A percentile compares a stretch with the other conserved stretches of the same genome.
phyloP scores from a whole-genome alignment of 2,329 filamentous ascomycete genomes.

The Xylariaceae sp. region DNA sequence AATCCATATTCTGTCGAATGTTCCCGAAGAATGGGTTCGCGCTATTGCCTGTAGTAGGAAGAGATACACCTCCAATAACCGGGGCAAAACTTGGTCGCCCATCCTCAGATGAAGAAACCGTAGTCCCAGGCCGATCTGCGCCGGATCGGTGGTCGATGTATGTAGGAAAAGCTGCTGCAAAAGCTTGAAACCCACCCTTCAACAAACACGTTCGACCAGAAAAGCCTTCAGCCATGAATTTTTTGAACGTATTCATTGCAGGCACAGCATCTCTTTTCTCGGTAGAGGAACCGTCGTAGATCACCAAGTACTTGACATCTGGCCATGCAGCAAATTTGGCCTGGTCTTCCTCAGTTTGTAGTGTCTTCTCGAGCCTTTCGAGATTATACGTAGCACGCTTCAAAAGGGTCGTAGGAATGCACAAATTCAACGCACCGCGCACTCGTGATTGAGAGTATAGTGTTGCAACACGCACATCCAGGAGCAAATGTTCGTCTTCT shows the following conservation, averaged over 20 bases:
- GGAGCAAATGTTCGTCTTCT: conserved; percentile 54
- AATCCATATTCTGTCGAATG: conserved; percentile 93
- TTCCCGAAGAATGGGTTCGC: conserved; percentile 92
- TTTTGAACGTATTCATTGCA: conserved; percentile 85
- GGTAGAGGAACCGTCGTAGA: conserved; percentile 77
- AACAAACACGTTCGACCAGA: conserved; percentile 69
- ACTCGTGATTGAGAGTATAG: conserved; percentile 76
- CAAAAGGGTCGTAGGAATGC: conserved; percentile 88
- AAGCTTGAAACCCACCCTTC: conserved; percentile 74
- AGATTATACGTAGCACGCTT: conserved; percentile 90
- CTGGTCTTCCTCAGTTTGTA: conserved; percentile 67
- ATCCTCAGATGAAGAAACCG: conserved; percentile 42
- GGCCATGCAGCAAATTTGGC: conserved; percentile 74
- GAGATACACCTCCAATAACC: conserved; percentile 83
- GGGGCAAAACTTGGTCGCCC: conserved; percentile 54
- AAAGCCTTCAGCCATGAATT: conserved; percentile 85
- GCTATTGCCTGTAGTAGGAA: conserved; percentile 65
- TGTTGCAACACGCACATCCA: conserved; percentile 84
- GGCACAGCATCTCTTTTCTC: conserved; percentile 76
- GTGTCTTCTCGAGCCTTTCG: conserved; percentile 81
- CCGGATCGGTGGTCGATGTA: conserved; percentile 54
- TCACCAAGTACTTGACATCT: conserved; percentile 70
- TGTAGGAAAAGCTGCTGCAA: conserved; percentile 62
- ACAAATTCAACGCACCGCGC: conserved; percentile 79
- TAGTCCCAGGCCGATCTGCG: conserved; percentile 48